Evolutionary conservation across 306 rosid species (phyloP).

Genomic region (Begonia loranthoides): DNA sequence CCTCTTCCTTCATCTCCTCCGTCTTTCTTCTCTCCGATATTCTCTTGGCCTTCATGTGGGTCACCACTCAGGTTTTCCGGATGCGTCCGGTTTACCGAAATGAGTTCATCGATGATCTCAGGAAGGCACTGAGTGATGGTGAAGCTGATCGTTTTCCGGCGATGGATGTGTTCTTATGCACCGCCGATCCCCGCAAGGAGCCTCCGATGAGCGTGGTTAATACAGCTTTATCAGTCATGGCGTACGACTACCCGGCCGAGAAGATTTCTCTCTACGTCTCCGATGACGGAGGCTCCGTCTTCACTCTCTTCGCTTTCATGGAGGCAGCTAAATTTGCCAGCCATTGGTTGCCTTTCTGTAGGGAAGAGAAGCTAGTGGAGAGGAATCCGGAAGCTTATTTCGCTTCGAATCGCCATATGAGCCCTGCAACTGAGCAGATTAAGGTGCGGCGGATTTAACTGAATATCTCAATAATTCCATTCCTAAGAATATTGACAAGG

Average conservation of each 20-base stretch:
- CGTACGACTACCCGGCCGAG: slow-evolving; percentile 24
- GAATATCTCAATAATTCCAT: too few species aligned
- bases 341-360: slow-evolving; percentile 37
- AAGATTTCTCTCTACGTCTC: slow-evolving; percentile 36
- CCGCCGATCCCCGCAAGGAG: slow-evolving; percentile 41
- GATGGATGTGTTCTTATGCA: slow-evolving; percentile 38
- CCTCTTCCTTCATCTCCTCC: slow-evolving; percentile 16
- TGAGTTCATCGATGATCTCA: slow-evolving; percentile 15
- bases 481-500: too few species aligned
- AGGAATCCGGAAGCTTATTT: slow-evolving; percentile 22
- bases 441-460: slow-evolving; percentile 14
- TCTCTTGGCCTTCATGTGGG: slow-evolving; percentile 18
- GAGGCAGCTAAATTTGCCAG: slow-evolving; percentile 37
- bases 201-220: slow-evolving; percentile 30
- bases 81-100: slow-evolving; percentile 18
- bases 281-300: slow-evolving; percentile 42
- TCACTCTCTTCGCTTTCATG: slow-evolving; percentile 34
- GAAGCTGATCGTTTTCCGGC: slow-evolving; percentile 12
- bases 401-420: not conserved
- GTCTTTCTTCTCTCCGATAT: slow-evolving; percentile 24
- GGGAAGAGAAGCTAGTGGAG: slow-evolving; percentile 13
- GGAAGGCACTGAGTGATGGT: not conserved
- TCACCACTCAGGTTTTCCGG: slow-evolving; percentile 14
- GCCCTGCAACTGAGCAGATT: slow-evolving; percentile 11
- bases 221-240: slow-evolving; percentile 39